A percentile compares a stretch with the other conserved stretches of the same genome.
Conservation (phyloP, 2,329 filamentous ascomycete genomes). For the Aspergillus neoniger region DNA sequence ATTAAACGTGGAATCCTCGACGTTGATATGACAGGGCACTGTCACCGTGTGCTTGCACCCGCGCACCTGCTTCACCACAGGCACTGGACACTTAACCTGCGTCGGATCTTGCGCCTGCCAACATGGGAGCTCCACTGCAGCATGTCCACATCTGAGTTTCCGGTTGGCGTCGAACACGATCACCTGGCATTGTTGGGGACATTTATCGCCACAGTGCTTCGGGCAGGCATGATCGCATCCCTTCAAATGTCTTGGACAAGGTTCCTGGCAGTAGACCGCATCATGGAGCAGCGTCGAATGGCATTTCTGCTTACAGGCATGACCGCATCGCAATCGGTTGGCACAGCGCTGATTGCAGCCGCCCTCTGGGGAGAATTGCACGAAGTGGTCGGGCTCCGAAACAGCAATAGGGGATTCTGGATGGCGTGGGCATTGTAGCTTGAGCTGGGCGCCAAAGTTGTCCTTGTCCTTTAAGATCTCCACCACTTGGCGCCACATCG, state of each 20-base stretch:
- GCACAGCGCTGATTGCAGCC: slow-evolving; percentile 59
- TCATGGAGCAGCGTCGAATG: slow-evolving; percentile 48
- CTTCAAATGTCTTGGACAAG: slow-evolving; percentile 38
- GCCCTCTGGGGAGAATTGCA: slow-evolving; percentile 59
- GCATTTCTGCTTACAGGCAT: slow-evolving; percentile 48
- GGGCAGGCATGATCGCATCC: slow-evolving; percentile 48
- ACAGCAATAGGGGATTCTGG: slow-evolving; percentile 54
- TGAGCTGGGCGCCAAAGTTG: slow-evolving; percentile 54
- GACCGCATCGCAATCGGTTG: slow-evolving; percentile 47
- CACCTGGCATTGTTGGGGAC: slow-evolving; percentile 37
- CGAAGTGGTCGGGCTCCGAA: slow-evolving; percentile 60
- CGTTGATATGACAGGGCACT: slow-evolving; percentile 54
- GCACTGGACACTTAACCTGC: slow-evolving; percentile 51
- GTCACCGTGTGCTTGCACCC: slow-evolving; percentile 58
- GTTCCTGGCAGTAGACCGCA: slow-evolving; percentile 43
- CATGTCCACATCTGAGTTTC: slow-evolving; percentile 34
- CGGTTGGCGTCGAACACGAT: slow-evolving; percentile 9
- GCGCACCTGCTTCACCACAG: slow-evolving; percentile 53
- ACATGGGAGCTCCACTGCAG: slow-evolving; percentile 32
- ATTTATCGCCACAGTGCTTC: slow-evolving; percentile 44
- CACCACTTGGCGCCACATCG: slow-evolving; percentile 66
- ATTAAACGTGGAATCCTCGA: slow-evolving; percentile 42
- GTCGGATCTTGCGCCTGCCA: slow-evolving; percentile 47
- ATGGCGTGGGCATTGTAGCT: slow-evolving; percentile 64
- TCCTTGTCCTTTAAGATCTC: slow-evolving; percentile 50